Conservation (phyloP, 176 grass and related monocot species). For the Cenchrus fungigraminus region DNA sequence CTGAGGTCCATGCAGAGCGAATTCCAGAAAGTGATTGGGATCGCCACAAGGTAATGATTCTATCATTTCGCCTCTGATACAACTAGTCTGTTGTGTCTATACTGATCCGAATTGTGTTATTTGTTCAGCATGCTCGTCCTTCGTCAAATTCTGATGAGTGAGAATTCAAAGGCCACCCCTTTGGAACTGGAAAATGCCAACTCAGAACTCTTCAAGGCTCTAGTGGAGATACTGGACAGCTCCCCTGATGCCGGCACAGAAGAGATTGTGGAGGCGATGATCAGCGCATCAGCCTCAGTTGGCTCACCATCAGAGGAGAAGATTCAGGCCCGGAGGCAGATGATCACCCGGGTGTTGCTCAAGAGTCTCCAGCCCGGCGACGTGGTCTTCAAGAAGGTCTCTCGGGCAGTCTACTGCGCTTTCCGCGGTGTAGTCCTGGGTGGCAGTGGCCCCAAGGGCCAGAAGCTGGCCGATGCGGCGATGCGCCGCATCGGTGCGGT, state of each 20-base stretch:
- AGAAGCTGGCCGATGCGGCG: constrained; percentile 60
- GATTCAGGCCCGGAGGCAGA: constrained; percentile 59
- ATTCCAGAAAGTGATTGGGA: constrained; percentile 82
- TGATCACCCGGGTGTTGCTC: constrained; percentile 70
- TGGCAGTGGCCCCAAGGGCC: constrained; percentile 59
- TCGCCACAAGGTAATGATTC: constrained; percentile 69
- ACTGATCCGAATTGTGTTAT: constrained; percentile 11
- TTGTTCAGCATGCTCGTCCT: constrained; percentile 84
- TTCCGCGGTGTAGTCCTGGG: constrained; percentile 58
- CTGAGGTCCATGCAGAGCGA: constrained; percentile 76
- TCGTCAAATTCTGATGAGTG: constrained; percentile 75
- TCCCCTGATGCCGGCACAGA: constrained; percentile 59
- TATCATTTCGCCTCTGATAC: not conserved
- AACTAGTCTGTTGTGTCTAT: not conserved
- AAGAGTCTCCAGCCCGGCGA: constrained; percentile 78
- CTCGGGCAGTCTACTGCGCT: constrained; percentile 56
- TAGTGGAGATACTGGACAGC: constrained; percentile 57
- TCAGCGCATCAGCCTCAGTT: constrained; percentile 39
- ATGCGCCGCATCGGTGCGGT: constrained; percentile 57
- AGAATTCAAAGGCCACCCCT: constrained; percentile 44
- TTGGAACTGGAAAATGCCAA: constrained; percentile 48
- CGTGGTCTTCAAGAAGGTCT: constrained; percentile 75
- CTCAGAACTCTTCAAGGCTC: constrained; percentile 51
- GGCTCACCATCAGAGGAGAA: constrained; percentile 41
- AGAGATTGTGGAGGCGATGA: constrained; percentile 70